These are phyloP conservation scores for Pythium brassicae DNA, from an alignment of 352 stramenopile genomes.

Conservation along the genomic window DNA sequence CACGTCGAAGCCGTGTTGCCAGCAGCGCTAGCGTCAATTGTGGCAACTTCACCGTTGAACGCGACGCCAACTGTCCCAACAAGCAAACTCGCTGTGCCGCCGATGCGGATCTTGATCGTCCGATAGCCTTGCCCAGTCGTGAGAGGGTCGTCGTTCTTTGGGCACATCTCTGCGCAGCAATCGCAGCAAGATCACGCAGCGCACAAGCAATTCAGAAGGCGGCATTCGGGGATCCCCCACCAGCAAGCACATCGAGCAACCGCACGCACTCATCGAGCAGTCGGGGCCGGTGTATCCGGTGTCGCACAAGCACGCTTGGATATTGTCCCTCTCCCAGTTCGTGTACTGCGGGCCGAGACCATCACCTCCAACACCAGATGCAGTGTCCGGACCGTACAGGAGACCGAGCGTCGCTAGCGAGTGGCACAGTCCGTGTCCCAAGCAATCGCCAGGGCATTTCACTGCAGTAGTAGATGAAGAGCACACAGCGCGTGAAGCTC, in stretches of 20 bases:
- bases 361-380: slow-evolving; percentile 26
- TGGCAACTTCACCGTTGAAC: slow-evolving; percentile 48
- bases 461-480: slow-evolving; percentile 19
- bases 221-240: not conserved
- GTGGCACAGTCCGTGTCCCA: slow-evolving; percentile 57
- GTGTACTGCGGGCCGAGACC: slow-evolving; percentile 56
- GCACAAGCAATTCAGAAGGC: not conserved
- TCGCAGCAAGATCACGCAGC: not conserved
- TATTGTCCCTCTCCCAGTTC: slow-evolving; percentile 84
- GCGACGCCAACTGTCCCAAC: slow-evolving; percentile 29
- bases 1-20: slow-evolving; percentile 32
- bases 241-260: not conserved
- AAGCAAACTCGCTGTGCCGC: slow-evolving; percentile 23
- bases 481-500: not conserved
- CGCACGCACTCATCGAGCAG: slow-evolving; percentile 64
- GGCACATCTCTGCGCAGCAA: slow-evolving; percentile 56
- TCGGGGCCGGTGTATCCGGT: slow-evolving; percentile 78
- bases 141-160: slow-evolving; percentile 84
- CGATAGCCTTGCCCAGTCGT: slow-evolving; percentile 64
- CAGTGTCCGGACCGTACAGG: slow-evolving; percentile 40
- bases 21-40: slow-evolving; percentile 29
- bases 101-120: slow-evolving; percentile 51
- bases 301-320: slow-evolving; percentile 80
- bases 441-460: slow-evolving; percentile 55
- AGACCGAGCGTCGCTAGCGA: slow-evolving; percentile 44